These are phyloP conservation scores for Nitzschia sp. DNA, from an alignment of 108 stramenopile species.

Conservation along the genomic window DNA sequence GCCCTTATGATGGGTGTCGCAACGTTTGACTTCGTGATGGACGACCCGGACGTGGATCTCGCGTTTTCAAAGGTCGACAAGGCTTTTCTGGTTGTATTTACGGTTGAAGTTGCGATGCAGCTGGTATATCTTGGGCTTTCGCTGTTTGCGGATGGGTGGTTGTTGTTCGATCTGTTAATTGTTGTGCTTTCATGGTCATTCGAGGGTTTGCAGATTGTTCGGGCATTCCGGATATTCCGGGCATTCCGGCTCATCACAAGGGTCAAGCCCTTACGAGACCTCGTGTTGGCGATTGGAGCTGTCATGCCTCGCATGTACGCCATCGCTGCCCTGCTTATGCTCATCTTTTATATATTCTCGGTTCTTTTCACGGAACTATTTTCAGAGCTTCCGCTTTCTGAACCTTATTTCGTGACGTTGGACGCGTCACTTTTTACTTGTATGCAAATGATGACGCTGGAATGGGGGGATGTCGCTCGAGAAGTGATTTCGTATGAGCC, in stretches of 20 bases:
- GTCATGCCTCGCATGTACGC: slow-evolving; percentile 75
- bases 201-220: slow-evolving; percentile 56
- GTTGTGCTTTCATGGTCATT: slow-evolving; percentile 68
- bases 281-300: slow-evolving; percentile 61
- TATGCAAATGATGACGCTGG: slow-evolving; percentile 78
- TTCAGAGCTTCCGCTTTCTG: slow-evolving; percentile 28
- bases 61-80: slow-evolving; percentile 45
- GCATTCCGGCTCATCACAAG: slow-evolving; percentile 67
- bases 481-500: slow-evolving; percentile 28
- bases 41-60: slow-evolving; percentile 39
- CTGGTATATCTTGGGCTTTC: slow-evolving; percentile 50
- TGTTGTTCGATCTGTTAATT: slow-evolving; percentile 68
- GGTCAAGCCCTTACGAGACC: slow-evolving; percentile 51
- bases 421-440: slow-evolving; percentile 60
- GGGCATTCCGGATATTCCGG: slow-evolving; percentile 76
- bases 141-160: slow-evolving; percentile 61
- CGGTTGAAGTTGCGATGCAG: slow-evolving; percentile 64
- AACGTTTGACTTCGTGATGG: slow-evolving; percentile 69
- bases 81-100: slow-evolving; percentile 59
- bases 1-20: slow-evolving; percentile 72
- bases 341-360: slow-evolving; percentile 76
- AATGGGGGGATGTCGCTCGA: slow-evolving; percentile 52
- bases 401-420: slow-evolving; percentile 55
- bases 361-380: slow-evolving; percentile 72
- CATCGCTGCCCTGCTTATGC: slow-evolving; percentile 52